Percentiles rank a stretch among this genome's conserved stretches.
Conservation (phyloP, 768 basidiomycete species). For the Udeniomyces megalosporus region DNA sequence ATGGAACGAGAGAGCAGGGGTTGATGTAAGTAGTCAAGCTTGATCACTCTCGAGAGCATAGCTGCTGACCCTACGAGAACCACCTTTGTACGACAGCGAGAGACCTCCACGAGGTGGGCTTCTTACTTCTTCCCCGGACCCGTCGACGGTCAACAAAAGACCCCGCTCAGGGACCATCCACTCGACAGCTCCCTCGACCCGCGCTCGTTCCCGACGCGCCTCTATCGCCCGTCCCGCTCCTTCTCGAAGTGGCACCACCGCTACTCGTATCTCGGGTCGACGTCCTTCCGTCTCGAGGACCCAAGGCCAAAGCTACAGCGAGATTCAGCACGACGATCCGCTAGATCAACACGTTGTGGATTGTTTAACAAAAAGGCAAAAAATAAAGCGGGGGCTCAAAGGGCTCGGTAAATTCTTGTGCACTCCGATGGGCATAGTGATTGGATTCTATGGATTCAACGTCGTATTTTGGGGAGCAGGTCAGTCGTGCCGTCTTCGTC, state of each 20-base stretch:
- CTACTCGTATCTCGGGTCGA: background rate
- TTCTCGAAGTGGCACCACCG: no score
- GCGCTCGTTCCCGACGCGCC: background rate
- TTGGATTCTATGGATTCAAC: slow-evolving; percentile 29
- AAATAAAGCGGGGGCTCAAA: slow-evolving; percentile 41
- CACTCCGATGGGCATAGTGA: slow-evolving; percentile 37
- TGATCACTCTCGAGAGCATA: background rate
- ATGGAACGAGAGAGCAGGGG: slow-evolving; percentile 1
- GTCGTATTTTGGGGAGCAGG: slow-evolving; percentile 70
- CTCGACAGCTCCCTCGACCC: background rate
- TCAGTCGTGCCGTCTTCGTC: slow-evolving; percentile 24
- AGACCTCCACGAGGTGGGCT: no score
- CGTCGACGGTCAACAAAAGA: background rate
- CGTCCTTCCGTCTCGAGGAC: background rate
- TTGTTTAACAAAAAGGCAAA: slow-evolving; percentile 47
- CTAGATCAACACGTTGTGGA: slow-evolving; percentile 67
- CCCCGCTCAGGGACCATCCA: background rate
- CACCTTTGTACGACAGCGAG: background rate
- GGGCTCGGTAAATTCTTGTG: slow-evolving; percentile 72
- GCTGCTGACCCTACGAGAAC: background rate
- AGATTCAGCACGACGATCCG: slow-evolving; percentile 25
- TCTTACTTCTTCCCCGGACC: background rate
- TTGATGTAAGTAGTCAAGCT: background rate
- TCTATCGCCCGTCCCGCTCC: background rate
- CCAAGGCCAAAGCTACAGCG: background rate